Evolutionary conservation across 257 asterid species (phyloP).

Genomic region (Ocimum tenuiflorum): DNA sequence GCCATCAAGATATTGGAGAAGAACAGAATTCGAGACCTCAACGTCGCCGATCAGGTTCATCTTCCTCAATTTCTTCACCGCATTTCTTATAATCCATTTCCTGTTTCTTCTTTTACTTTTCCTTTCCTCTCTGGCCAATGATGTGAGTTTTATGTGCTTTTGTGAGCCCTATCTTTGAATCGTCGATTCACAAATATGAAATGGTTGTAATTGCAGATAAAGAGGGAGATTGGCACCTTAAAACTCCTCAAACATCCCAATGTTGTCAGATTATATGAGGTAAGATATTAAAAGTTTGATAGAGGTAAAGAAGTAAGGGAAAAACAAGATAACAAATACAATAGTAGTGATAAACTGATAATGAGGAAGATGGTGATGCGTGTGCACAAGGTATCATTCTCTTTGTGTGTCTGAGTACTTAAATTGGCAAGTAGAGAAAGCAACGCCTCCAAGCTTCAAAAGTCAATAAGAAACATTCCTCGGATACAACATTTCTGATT

Average conservation of each 20-base stretch:
- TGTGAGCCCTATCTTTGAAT: too few species aligned
- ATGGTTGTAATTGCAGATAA: conserved; percentile 47
- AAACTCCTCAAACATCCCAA: conserved; percentile 93
- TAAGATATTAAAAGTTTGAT: conserved; percentile 1
- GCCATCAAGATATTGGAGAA: conserved; percentile 84
- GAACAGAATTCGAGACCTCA: conserved; percentile 54
- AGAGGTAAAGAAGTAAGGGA: not conserved
- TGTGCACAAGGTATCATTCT: not conserved
- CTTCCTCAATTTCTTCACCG: too few species aligned
- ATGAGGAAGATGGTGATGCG: not conserved
- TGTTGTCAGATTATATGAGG: conserved; percentile 87
- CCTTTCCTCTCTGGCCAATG: not conserved
- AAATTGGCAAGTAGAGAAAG: not conserved
- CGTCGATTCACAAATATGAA: not conserved
- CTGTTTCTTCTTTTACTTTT: not conserved
- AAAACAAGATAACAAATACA: not conserved
- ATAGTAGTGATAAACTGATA: not conserved
- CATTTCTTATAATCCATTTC: too few species aligned
- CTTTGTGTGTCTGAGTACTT: not conserved
- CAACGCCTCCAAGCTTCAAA: not conserved
- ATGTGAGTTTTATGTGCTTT: not conserved
- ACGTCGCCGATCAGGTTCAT: conserved; percentile 67
- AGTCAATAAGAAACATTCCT: too few species aligned
- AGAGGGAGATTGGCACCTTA: conserved; percentile 89
- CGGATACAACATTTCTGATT: not conserved